These are phyloP conservation scores for Eucalyptus regnans DNA, from an alignment of 345 rosid genomes.

Conservation along the genomic window DNA sequence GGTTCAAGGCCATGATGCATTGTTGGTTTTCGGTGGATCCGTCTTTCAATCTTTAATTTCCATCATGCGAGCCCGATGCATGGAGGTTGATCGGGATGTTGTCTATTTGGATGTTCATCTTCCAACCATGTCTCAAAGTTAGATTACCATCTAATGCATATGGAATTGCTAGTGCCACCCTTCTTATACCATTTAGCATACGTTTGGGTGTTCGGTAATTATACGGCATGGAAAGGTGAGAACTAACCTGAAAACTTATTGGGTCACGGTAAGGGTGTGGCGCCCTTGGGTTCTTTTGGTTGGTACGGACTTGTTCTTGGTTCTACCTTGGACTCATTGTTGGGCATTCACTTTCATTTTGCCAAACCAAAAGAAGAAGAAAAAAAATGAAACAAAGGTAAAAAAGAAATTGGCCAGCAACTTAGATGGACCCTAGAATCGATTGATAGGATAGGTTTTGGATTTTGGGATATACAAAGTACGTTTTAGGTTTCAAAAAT, in stretches of 20 bases:
- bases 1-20: no score
- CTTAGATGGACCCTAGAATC: no score
- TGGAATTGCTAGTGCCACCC: background rate
- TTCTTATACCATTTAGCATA: background rate
- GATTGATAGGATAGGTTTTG: no score
- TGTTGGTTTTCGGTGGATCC: conserved; percentile 79
- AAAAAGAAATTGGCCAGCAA: no score
- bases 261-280: background rate
- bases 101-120: conserved; percentile 91
- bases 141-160: background rate
- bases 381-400: no score
- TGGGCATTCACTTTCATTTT: no score
- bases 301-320: no score
- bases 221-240: background rate
- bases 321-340: no score
- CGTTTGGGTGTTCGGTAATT: background rate
- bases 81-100: conserved; percentile 99
- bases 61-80: conserved; percentile 75
- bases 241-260: background rate
- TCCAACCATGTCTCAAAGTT: background rate
- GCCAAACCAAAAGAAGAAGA: no score
- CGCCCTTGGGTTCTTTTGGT: background rate
- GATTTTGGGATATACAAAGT: no score
- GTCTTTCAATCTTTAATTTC: conserved; percentile 78
- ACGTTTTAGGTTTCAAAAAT: no score